phyloP scores from a whole-genome alignment of 2,329 filamentous ascomycete genomes.

The Albophoma yamanashiensis region DNA sequence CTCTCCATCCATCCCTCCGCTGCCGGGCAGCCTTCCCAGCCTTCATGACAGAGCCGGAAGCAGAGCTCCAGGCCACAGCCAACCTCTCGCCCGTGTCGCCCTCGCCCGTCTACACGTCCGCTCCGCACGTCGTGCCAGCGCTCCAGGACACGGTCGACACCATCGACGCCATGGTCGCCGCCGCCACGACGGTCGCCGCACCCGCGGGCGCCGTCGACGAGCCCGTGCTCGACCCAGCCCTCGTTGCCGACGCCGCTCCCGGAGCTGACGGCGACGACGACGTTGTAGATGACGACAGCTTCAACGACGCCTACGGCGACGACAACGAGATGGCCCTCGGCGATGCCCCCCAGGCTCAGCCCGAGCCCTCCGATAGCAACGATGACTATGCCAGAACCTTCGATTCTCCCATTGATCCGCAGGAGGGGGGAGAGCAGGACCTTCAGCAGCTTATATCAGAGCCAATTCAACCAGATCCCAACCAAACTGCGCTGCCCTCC shows the following conservation, averaged over 20 bases:
- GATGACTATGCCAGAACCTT: constrained; percentile 42
- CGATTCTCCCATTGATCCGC: constrained; percentile 33
- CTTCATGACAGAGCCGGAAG: constrained; percentile 36
- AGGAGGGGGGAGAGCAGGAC: constrained; percentile 24
- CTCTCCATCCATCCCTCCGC: neutral
- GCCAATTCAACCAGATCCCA: constrained; percentile 28
- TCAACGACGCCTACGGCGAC: constrained; percentile 36
- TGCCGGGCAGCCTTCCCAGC: constrained; percentile 2
- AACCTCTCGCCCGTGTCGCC: constrained; percentile 42
- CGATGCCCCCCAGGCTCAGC: constrained; percentile 16
- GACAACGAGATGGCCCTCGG: constrained; percentile 7
- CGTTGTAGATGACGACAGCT: constrained; percentile 34
- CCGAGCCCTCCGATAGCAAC: constrained; percentile 22
- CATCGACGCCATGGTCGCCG: constrained; percentile 34
- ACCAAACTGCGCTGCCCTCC: constrained; percentile 27
- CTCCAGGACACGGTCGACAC: constrained; percentile 43
- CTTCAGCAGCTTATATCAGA: constrained; percentile 31
- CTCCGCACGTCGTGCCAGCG: constrained; percentile 34
- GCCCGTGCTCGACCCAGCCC: constrained; percentile 19
- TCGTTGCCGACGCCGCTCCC: constrained; percentile 12
- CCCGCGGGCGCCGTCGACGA: constrained; percentile 11
- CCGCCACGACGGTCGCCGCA: constrained; percentile 10
- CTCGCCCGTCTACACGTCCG: constrained; percentile 33
- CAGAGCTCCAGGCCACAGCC: constrained; percentile 40
- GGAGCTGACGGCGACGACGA: constrained; percentile 24